A percentile compares a stretch with the other conserved stretches of the same genome.
Conservation (phyloP, 2,329 filamentous ascomycete genomes). For the Ascochyta clinopodiicola region DNA sequence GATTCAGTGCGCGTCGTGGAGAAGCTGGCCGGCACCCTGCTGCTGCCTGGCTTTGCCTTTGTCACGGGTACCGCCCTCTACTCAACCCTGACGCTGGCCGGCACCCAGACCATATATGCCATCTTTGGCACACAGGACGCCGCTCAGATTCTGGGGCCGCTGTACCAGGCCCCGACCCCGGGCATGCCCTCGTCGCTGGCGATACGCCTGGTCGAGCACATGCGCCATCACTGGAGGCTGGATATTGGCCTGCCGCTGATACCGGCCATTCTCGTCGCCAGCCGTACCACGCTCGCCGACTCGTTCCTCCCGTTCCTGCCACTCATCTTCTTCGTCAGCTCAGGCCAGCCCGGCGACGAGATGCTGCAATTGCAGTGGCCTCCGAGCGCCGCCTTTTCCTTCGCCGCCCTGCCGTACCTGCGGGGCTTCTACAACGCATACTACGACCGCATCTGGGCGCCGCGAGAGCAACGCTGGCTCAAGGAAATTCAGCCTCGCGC, state of each 20-base stretch:
- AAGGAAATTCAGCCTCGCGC: slow-evolving; percentile 66
- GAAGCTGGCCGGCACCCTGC: slow-evolving; percentile 62
- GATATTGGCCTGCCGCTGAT: slow-evolving; percentile 71
- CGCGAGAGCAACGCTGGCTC: slow-evolving; percentile 66
- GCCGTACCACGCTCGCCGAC: slow-evolving; percentile 69
- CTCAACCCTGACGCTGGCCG: slow-evolving; percentile 60
- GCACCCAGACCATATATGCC: slow-evolving; percentile 67
- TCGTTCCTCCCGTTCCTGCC: slow-evolving; percentile 68
- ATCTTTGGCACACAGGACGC: slow-evolving; percentile 71
- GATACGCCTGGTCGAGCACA: slow-evolving; percentile 39
- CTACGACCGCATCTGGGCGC: slow-evolving; percentile 65
- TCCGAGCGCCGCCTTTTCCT: slow-evolving; percentile 69
- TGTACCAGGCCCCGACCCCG: slow-evolving; percentile 45
- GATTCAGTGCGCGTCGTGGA: slow-evolving; percentile 68
- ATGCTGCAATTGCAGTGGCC: slow-evolving; percentile 67
- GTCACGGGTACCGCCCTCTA: slow-evolving; percentile 56
- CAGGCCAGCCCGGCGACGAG: slow-evolving; percentile 53
- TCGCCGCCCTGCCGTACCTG: slow-evolving; percentile 70
- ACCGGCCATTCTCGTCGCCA: slow-evolving; percentile 71
- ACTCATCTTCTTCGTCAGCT: slow-evolving; percentile 65
- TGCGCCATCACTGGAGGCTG: slow-evolving; percentile 56
- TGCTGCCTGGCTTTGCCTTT: slow-evolving; percentile 69
- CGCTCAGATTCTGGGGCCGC: slow-evolving; percentile 58
- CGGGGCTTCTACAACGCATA: slow-evolving; percentile 68
- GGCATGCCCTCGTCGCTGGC: slow-evolving; percentile 39